A percentile compares a stretch with the other conserved stretches of the same genome.
phyloP scores from a whole-genome alignment of 2,329 filamentous ascomycete species.

The Botrytis cinerea region DNA sequence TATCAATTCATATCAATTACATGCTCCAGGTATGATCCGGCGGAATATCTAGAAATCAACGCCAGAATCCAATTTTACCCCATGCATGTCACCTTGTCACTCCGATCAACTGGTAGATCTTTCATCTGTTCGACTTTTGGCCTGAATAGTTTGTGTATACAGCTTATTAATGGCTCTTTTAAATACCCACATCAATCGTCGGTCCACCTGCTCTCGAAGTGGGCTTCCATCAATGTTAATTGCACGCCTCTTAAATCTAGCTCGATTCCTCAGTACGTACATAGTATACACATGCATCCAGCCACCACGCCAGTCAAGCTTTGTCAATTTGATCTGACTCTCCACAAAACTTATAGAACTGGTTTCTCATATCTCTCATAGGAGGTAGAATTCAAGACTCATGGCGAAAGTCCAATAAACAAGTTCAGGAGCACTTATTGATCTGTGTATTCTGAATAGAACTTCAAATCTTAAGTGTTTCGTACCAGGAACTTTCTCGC shows the following conservation, averaged over 20 bases:
- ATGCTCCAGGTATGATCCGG: not conserved
- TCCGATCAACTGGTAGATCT: not conserved
- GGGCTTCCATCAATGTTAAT: not conserved
- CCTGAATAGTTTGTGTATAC: not conserved
- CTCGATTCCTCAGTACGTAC: not conserved
- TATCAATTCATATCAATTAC: too few relatives aligned
- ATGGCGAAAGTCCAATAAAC: not conserved
- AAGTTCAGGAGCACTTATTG: not conserved
- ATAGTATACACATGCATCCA: not conserved
- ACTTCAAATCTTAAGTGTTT: not conserved
- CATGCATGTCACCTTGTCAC: not conserved
- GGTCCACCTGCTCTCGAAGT: not conserved
- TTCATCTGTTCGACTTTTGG: not conserved
- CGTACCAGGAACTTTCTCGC: not conserved
- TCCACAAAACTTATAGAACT: not conserved
- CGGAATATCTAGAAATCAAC: not conserved
- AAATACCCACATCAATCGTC: not conserved
- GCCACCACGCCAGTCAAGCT: too few relatives aligned
- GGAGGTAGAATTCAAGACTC: not conserved
- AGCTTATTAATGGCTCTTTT: not conserved
- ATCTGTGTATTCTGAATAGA: not conserved
- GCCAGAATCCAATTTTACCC: not conserved
- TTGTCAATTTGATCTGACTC: not conserved
- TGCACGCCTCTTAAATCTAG: not conserved
- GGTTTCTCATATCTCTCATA: not conserved